Evolutionary conservation across 352 stramenopile species (phyloP).

Genomic region (Pythium guiyangense): DNA sequence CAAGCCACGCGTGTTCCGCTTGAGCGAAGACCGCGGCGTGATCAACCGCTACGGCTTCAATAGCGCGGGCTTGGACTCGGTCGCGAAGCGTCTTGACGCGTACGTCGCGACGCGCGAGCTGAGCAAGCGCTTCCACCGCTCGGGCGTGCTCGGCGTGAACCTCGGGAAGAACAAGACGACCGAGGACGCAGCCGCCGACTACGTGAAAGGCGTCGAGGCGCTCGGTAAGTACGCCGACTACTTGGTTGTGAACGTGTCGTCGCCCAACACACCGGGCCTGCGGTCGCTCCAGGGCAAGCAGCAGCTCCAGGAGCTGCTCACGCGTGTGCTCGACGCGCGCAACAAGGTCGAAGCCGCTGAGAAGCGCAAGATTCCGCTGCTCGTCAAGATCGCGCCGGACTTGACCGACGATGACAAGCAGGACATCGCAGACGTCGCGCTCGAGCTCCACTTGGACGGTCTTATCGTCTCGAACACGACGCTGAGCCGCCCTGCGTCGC

Average conservation of each 20-base stretch:
- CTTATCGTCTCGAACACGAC: conserved; percentile 99
- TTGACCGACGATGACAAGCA: conserved; percentile 92
- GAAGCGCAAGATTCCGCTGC: conserved; percentile 80
- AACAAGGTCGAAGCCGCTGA: conserved; percentile 53
- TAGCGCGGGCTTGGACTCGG: conserved; percentile 84
- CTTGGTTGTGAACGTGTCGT: conserved; percentile 98
- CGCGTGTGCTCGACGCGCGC: conserved; percentile 60
- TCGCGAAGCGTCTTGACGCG: conserved; percentile 57
- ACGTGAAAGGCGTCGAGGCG: conserved; percentile 87
- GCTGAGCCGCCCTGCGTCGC: conserved; percentile 77
- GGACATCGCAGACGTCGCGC: conserved; percentile 91
- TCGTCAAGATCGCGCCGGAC: conserved; percentile 98
- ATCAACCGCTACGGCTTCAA: conserved; percentile 99
- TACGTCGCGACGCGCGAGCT: conserved; percentile 44
- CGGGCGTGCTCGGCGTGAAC: conserved; percentile 94
- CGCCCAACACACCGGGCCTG: conserved; percentile 93
- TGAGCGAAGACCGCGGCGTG: conserved; percentile 91
- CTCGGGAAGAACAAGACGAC: conserved; percentile 97
- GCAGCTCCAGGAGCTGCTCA: conserved; percentile 76
- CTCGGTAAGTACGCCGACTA: conserved; percentile 96
- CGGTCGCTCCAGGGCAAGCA: conserved; percentile 75
- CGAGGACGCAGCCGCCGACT: conserved; percentile 82
- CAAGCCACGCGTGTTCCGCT: conserved; percentile 95
- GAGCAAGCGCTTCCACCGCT: conserved; percentile 34
- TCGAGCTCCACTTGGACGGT: conserved; percentile 89